Conservation (phyloP, 2,329 filamentous ascomycete genomes). For the Kalaharituber pfeilii region DNA sequence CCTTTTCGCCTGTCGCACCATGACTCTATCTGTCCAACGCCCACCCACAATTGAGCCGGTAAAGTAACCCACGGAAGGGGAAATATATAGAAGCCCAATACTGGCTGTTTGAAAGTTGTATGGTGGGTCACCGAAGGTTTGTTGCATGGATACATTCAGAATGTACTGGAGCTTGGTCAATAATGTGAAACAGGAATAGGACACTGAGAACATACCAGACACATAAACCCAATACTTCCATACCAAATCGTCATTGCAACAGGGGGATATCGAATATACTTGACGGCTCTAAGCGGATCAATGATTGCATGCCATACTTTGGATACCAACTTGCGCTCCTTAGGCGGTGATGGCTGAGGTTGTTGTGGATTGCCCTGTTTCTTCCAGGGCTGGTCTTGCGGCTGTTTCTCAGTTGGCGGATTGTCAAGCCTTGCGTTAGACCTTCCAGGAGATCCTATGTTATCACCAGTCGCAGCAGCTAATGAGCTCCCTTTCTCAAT, state of each 20-base stretch:
- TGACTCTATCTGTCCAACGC: slow-evolving; percentile 63
- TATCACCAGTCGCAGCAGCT: no score
- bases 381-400: no score
- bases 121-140: slow-evolving; percentile 46
- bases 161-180: slow-evolving; percentile 35
- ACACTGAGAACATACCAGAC: slow-evolving; percentile 30
- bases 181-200: neutral
- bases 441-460: no score
- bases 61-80: slow-evolving; percentile 56
- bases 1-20: slow-evolving; percentile 55
- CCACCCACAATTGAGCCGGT: slow-evolving; percentile 51
- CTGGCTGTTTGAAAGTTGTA: slow-evolving; percentile 53
- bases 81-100: slow-evolving; percentile 61
- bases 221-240: slow-evolving; percentile 56
- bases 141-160: slow-evolving; percentile 59
- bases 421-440: no score
- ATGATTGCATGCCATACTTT: slow-evolving; percentile 45
- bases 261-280: slow-evolving; percentile 56
- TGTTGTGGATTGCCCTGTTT: no score
- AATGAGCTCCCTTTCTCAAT: no score
- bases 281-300: slow-evolving; percentile 53
- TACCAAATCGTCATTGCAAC: slow-evolving; percentile 58
- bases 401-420: no score
- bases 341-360: slow-evolving; percentile 34
- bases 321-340: slow-evolving; percentile 35